Conservation (phyloP, 1,139 yeast species). For the Yamadazyma atmosphaerica region DNA sequence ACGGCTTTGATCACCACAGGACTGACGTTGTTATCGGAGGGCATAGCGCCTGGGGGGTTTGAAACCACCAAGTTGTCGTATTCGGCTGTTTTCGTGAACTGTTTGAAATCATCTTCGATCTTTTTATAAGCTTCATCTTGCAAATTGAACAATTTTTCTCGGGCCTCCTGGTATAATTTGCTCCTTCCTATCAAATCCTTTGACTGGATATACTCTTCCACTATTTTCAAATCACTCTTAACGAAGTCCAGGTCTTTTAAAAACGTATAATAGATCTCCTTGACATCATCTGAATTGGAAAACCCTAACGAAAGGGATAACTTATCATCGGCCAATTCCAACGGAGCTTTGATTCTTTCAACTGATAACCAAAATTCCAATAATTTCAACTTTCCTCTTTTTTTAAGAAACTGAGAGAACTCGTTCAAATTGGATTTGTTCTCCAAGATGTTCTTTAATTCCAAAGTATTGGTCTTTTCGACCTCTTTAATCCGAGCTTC, state of each 20-base stretch:
- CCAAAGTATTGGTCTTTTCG: conserved; percentile 9
- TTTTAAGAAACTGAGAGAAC: conserved; percentile 60
- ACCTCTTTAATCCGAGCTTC: conserved; percentile 12
- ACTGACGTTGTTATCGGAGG: conserved; percentile 25
- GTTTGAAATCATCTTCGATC: conserved; percentile 24
- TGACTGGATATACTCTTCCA: conserved; percentile 26
- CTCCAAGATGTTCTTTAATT: conserved; percentile 9
- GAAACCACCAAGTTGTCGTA: conserved; percentile 7
- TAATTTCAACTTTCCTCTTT: conserved; percentile 39
- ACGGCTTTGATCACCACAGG: conserved; percentile 58
- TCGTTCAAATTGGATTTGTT: conserved; percentile 24
- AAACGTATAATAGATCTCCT: conserved; percentile 45
- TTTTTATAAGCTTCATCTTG: conserved; percentile 53
- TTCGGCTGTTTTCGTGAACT: conserved; percentile 12
- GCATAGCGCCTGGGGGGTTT: neutral
- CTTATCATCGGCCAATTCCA: conserved; percentile 15
- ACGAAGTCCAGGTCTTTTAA: conserved; percentile 25
- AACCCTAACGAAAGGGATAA: conserved; percentile 22
- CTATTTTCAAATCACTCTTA: conserved; percentile 18
- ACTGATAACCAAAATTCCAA: conserved; percentile 69
- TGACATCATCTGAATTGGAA: conserved; percentile 48
- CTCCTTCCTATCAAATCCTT: conserved; percentile 15
- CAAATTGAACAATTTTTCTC: conserved; percentile 54
- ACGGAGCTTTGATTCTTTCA: conserved; percentile 68
- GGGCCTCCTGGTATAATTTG: conserved; percentile 44